Evolutionary conservation across 768 basidiomycete species (phyloP).

Genomic region (Suillus subluteus): DNA sequence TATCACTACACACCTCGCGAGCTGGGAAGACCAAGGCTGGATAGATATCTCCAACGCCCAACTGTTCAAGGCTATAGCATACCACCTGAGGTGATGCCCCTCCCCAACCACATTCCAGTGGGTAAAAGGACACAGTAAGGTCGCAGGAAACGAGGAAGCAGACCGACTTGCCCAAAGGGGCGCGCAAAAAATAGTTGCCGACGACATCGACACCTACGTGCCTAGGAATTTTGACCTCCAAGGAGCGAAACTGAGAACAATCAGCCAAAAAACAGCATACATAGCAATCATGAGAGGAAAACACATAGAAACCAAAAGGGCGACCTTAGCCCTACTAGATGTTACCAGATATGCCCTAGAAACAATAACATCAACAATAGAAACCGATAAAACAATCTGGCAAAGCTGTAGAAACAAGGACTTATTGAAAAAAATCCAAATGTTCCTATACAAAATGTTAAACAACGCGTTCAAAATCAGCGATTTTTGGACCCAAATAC

Average conservation of each 20-base stretch:
- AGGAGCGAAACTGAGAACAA: conserved; percentile 17
- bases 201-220: too few relatives aligned
- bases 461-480: not conserved
- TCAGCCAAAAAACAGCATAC: conserved; percentile 26
- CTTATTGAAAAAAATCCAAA: not conserved
- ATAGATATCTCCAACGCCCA: not conserved
- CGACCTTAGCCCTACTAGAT: conserved; percentile 14
- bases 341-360: conserved; percentile 6
- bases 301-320: not conserved
- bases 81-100: fast-evolving
- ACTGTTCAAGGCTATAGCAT: not conserved
- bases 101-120: not conserved
- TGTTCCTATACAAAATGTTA: not conserved
- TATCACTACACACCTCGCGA: fast-evolving
- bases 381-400: not conserved
- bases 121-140: not conserved
- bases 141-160: not conserved
- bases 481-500: not conserved
- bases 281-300: conserved; percentile 2
- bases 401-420: not conserved
- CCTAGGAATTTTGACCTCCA: conserved; percentile 10
- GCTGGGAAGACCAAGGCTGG: too few relatives aligned
- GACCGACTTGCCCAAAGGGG: conserved; percentile 22
- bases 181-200: not conserved
- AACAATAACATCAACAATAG: not conserved